Evolutionary conservation across 331 rosid genomes (phyloP), one percentile per base, ranked within the genome.

Genomic region (Spiraea crenata): DNA sequence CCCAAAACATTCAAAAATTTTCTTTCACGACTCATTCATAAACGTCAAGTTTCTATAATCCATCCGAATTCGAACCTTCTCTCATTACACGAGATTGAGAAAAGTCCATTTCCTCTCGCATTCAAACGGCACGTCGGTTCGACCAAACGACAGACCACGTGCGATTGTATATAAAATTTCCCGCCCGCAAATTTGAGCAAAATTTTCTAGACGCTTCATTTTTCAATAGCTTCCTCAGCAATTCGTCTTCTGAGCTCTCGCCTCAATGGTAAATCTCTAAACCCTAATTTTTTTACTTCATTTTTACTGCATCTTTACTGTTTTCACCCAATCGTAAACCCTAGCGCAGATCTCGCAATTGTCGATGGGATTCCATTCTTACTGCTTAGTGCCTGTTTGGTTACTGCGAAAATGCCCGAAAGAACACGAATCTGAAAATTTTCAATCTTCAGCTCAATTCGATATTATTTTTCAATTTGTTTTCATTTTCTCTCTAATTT

Each of bases 261-360:
- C 70, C 61, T 69, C 67, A 31, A 88, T 88, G 91, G 91, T 88
- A 72, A 67, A 52, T 48, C 59, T 59, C 46, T 50, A 7, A 57
- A 48, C 31, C 68, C 59, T 58, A 65, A 15, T 60, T 49, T 20
- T 69, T 41, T 44, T 41, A 17, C 56, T 66, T 14, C 45, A 9
- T 39, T 69, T 39, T 41, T 41, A 13, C 19, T 55, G 42, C 9
- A 1, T 52, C 1, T 16, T 6, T 46, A 19, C 6, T n/a, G n/a
- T n/a, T n/a, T n/a, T n/a, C n/a, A n/a, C 50, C 5, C 54, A 3
- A 7, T 65, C 55, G 3, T 16, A 5, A 48, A 14, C 49, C 0
- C 6, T 31, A 8, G 40, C 2, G 14, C 46, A 16, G 67, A 48
- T 74, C 38, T 44, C 64, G 54, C 25, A 0, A 14, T 31, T 31